Base-by-base conservation (phyloP, 225 moss, liverwort and hornwort genomes). In the Pleurozium schreberi region DNA sequence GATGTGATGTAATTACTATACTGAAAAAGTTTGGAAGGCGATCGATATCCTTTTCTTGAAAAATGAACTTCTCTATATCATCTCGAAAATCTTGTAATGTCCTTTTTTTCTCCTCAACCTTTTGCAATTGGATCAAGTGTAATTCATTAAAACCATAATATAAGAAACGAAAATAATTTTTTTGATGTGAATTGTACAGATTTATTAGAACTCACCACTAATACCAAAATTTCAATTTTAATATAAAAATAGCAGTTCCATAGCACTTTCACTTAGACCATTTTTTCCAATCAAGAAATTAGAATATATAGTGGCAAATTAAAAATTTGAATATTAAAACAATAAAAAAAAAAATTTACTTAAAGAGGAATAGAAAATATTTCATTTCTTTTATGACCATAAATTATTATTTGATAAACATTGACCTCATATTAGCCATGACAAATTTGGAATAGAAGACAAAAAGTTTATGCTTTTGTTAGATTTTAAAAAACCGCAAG, bases 41-140 rank as follows among this genome's bases (percentile, higher is more conserved):
- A 3, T 85, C 64, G 15, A 94, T 89, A 5, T 88, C 89, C 14
- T 91, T 87, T n/a, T 86, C 53, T 91, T 92, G 91, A 4, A n/a
- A 71, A 18, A 93, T 33, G 13, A 77, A 89, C 5, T 55, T 89
- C 57, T 94, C 92, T 26, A 94, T 94, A 67, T 94, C 92, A 50
- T 65, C 80, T 43, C 88, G 88, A 59, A 92, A 94, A 28, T 75
- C 71, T 88, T 89, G 55, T 42, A 94, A 62, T 14, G 81, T 81
- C 63, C 83, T 84, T 83, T 61, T 93, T 1, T 83, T 69, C 0
- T 91, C 79, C n/a, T 88, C 84, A 53, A 92, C 89, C 94, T 94
- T 1, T 26, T 26, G 33, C 6, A 1, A 2, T 33, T 30, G 7
- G 17, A 73, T 30, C 15, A 88, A 18, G 47, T 25, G 38, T 23